Evolutionary conservation across 2,329 filamentous ascomycete species (phyloP), one percentile per base, ranked within the genome.

Genomic region (Ophiostoma australiae): DNA sequence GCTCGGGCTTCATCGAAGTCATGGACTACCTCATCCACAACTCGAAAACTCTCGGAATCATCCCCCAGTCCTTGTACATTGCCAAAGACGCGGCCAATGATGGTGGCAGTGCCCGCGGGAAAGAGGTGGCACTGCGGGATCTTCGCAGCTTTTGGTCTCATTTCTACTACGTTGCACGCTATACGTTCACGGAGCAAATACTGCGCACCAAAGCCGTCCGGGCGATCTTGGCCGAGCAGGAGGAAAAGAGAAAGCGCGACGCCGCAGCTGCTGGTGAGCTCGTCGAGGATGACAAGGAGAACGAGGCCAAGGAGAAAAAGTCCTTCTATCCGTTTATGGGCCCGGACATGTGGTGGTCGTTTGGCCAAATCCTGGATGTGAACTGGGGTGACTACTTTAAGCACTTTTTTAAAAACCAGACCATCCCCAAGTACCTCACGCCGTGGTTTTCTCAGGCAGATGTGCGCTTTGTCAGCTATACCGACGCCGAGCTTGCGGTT

Each of bases 131-230:
- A 23, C 63, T 66, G 35, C 63, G 63, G 2, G 63, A 66, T 20
- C 8, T 23, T 4, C 63, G 63, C 63, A 66, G 41, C 63, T 66
- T 66, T 17, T 66, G 63, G 63, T 4, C 63, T 1, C 63, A 66
- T n/a, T 66, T 66, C 20, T 66, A 39, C 20, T 66, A 66, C n/a
- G 37, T 66, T 39, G 20, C 35, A 20, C 63, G 63, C 63, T 66
- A 23, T 10, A 10, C 33, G 3, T 35, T 66, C 17, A 66, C 63
- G 2, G 63, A 66, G 63, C 63, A 66, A 35, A 35, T 66, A 35
- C 20, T 66, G 63, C 63, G 63, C 35, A 39, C 35, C n/a, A 66
- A 66, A 20, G 63, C 63, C 17, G 17, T 41, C 35, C 20, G 35
- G 8, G 33, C 63, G 3, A 13, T 66, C 6, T 8, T 66, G 35